These are phyloP conservation scores for Beauveria caledonica DNA, from an alignment of 2,329 filamentous ascomycete species.

Conservation along the genomic window DNA sequence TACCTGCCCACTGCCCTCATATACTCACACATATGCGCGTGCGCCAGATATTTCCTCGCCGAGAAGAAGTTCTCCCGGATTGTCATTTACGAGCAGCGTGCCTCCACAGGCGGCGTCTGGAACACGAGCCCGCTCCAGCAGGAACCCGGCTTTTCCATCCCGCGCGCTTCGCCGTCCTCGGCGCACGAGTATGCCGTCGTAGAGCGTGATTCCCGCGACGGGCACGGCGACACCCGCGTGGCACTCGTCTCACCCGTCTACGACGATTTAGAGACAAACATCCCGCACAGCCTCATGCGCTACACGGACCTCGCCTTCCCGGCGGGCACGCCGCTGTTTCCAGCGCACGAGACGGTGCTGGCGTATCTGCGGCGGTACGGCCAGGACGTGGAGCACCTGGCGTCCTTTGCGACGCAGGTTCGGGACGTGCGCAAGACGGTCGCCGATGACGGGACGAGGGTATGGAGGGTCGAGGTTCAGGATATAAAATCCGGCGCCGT, in stretches of 20 bases:
- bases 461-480: slow-evolving; percentile 37
- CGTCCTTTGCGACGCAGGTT: slow-evolving; percentile 57
- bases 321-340: slow-evolving; percentile 54
- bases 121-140: slow-evolving; percentile 43
- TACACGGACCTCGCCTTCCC: slow-evolving; percentile 57
- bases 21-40: not conserved
- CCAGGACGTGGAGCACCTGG: slow-evolving; percentile 45
- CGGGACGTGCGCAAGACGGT: slow-evolving; percentile 28
- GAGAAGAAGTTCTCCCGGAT: slow-evolving; percentile 55
- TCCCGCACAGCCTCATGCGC: slow-evolving; percentile 62
- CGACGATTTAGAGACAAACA: slow-evolving; percentile 65
- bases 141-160: slow-evolving; percentile 22
- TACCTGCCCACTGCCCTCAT: not conserved
- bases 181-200: slow-evolving; percentile 35
- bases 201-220: slow-evolving; percentile 21
- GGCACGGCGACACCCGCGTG: not conserved
- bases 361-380: slow-evolving; percentile 60
- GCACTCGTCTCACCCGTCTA: slow-evolving; percentile 65
- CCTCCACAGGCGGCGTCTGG: slow-evolving; percentile 62
- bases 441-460: slow-evolving; percentile 22
- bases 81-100: slow-evolving; percentile 62
- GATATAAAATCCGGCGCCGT: slow-evolving; percentile 21
- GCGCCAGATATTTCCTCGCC: slow-evolving; percentile 55
- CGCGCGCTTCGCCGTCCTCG: slow-evolving; percentile 23
- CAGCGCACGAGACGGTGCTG: slow-evolving; percentile 53